Conservation (phyloP, 2,329 filamentous ascomycete species). For the Hypoxylon sp. region DNA sequence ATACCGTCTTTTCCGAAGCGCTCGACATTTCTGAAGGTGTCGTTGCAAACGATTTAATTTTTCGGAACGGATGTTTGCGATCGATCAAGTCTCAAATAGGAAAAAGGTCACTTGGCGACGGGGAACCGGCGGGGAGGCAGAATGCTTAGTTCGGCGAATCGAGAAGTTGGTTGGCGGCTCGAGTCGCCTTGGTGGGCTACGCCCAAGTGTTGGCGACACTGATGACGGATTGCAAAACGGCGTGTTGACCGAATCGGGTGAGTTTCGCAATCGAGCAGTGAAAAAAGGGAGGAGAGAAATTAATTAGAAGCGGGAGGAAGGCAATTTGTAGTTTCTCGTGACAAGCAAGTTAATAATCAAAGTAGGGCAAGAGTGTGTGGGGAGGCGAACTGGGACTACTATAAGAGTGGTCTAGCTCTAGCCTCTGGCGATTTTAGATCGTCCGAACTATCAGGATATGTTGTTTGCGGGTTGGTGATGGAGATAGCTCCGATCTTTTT, state of each 20-base stretch:
- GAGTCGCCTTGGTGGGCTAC: conserved; percentile 55
- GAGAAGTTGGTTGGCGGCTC: conserved; percentile 51
- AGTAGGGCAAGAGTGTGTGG: conserved; percentile 47
- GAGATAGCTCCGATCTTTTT: not conserved
- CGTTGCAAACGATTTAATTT: conserved; percentile 28
- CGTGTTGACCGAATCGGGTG: conserved; percentile 32
- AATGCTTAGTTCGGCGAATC: conserved; percentile 42
- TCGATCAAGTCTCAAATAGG: conserved; percentile 41
- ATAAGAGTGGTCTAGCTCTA: conserved; percentile 38
- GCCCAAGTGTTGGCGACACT: conserved; percentile 54
- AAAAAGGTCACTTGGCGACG: conserved; percentile 50
- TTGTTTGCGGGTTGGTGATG: conserved; percentile 14
- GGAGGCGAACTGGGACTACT: conserved; percentile 43
- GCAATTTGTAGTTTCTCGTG: conserved; percentile 54
- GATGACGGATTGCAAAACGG: conserved; percentile 52
- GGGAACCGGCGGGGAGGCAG: conserved; percentile 40
- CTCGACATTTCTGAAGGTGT: conserved; percentile 53
- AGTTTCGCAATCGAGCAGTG: conserved; percentile 33
- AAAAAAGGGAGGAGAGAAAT: conserved; percentile 37
- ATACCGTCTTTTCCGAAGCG: conserved; percentile 53
- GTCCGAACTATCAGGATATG: conserved; percentile 33
- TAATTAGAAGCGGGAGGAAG: conserved; percentile 47
- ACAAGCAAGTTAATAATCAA: conserved; percentile 46
- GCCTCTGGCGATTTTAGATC: conserved; percentile 33
- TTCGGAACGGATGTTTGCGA: conserved; percentile 28